Evolutionary conservation across 108 stramenopile species (phyloP), one percentile per base, ranked within the genome.

Genomic region (Cylindrotheca closterium): DNA sequence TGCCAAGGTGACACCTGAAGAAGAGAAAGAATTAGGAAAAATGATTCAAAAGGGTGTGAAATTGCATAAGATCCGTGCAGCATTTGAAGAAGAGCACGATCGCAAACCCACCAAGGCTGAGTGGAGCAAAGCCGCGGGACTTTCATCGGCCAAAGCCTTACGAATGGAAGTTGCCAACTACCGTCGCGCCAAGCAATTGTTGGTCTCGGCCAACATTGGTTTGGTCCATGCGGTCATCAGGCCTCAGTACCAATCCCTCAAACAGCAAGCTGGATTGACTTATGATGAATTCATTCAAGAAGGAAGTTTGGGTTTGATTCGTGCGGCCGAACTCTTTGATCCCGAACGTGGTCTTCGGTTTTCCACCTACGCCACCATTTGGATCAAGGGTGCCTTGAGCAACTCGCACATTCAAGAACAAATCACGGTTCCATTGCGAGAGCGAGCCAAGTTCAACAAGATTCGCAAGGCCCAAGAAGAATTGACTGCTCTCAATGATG

Each of bases 311-410:
- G 97, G 97, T 5, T 68, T 98, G 46, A 70, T 94, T 10, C 86
- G 94, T 21, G 97, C 97, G 0, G 89, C 96, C 7, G 95, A 95
- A 68, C 63, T 93, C 28, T 98, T 94, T 73, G 96, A 98, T 76
- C 96, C 96, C 0, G 64, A 60, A 28, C 77, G 83, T 51, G 96
- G 95, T 25, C 75, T 96, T 37, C 84, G 94, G 25, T 97, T 98
- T 65, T 81, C 79, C 30, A 97, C 97, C 46, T 98, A 98, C 71
- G 97, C 97, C 18, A 94, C 94, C n/a, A 94, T 96, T 77, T 98
- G 97, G 97, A 96, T 98, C 74, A 96, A 97, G 88, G 92, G 92
- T 25, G 59, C 75, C 7, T 34, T 94, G 1, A 68, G 68, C 30
- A 91, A 94, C 59, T 68, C 77, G 0, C 78, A 82, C 47, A 32